Conservation (phyloP, 768 basidiomycete species). For the Amanita pseudoporphyria region DNA sequence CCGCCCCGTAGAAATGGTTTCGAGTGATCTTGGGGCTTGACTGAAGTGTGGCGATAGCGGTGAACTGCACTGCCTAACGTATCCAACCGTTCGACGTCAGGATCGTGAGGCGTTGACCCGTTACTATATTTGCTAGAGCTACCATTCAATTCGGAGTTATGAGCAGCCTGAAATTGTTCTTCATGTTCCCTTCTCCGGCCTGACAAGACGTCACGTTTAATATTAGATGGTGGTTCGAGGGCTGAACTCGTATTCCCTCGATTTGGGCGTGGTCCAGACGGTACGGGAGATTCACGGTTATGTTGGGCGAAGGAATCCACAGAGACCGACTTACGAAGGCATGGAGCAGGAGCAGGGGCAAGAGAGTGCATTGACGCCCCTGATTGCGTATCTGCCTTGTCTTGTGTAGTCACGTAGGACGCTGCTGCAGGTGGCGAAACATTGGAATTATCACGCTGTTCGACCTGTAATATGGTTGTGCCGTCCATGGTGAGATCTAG, state of each 20-base stretch:
- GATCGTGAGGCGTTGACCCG: constrained; percentile 31
- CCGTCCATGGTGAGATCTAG: constrained; percentile 7
- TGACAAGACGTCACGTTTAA: constrained; percentile 7
- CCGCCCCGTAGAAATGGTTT: constrained; percentile 40
- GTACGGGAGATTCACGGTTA: constrained; percentile 25
- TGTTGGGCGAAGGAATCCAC: constrained; percentile 63
- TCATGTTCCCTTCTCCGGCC: constrained; percentile 9
- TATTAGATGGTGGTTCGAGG: constrained; percentile 22
- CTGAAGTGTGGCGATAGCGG: constrained; percentile 36
- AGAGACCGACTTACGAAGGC: constrained; percentile 65
- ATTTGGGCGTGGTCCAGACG: constrained; percentile 25
- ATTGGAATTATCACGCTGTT: constrained; percentile 1
- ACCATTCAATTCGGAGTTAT: constrained; percentile 47
- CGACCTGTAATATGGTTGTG: background rate
- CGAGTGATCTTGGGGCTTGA: constrained; percentile 35
- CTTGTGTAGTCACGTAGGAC: constrained; percentile 31
- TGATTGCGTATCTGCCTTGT: constrained; percentile 10
- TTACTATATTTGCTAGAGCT: constrained; percentile 33
- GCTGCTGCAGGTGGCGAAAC: constrained; percentile 17
- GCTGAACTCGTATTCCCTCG: constrained; percentile 26
- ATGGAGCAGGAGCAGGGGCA: constrained; percentile 24
- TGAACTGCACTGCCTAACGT: constrained; percentile 28
- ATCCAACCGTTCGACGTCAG: constrained; percentile 46
- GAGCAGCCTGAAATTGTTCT: constrained; percentile 25
- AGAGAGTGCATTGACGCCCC: constrained; percentile 18